Percentiles rank a stretch among this genome's conserved stretches.
Conservation (phyloP, 2,329 filamentous ascomycete genomes). For the Fonsecaea nubica region DNA sequence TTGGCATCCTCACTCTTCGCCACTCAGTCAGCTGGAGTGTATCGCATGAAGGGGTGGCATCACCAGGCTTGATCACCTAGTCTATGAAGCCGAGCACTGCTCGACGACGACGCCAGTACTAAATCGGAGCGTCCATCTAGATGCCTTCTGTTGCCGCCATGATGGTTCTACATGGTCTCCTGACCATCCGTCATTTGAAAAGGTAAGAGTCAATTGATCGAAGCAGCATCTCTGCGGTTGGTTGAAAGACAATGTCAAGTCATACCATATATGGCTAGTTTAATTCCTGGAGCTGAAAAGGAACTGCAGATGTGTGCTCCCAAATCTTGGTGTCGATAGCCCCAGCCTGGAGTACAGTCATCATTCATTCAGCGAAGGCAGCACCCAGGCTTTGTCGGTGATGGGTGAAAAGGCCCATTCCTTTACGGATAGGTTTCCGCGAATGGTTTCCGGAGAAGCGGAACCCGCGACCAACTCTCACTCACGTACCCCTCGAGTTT, state of each 20-base stretch:
- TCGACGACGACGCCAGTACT: background rate
- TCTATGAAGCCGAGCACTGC: background rate
- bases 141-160: background rate
- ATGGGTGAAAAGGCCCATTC: background rate
- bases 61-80: background rate
- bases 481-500: background rate
- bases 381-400: background rate
- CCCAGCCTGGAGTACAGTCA: conserved; percentile 3
- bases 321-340: conserved; percentile 19
- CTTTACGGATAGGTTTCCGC: background rate
- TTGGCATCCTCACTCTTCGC: background rate
- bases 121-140: background rate
- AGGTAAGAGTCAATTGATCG: background rate
- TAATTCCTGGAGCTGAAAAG: background rate
- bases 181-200: background rate
- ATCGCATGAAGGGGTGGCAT: background rate
- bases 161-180: background rate
- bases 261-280: background rate
- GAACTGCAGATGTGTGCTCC: conserved; percentile 1
- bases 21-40: background rate
- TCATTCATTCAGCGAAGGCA: background rate
- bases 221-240: background rate
- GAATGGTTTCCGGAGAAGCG: conserved; percentile 11
- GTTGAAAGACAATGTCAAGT: conserved; percentile 1
- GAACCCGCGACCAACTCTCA: background rate